These are phyloP conservation scores for Musa schizocarpa DNA, from an alignment of 176 grass and related monocot species.

Conservation along the genomic window DNA sequence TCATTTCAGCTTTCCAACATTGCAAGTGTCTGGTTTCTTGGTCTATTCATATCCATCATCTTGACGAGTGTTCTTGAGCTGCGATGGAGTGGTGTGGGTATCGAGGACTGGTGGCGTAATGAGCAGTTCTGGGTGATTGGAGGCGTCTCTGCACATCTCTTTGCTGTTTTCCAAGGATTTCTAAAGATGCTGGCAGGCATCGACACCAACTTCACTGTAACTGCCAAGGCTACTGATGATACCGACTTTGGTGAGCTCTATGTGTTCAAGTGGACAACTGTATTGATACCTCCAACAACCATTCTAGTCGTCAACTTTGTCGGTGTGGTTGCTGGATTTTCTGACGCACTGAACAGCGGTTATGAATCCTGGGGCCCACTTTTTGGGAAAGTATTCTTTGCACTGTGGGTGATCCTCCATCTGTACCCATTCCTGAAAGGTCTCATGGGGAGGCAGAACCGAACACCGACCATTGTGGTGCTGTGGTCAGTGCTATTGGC, in stretches of 20 bases:
- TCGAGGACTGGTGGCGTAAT: slow-evolving; percentile 17
- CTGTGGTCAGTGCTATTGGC: slow-evolving; percentile 12
- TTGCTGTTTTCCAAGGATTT: slow-evolving; percentile 14
- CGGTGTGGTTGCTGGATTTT: slow-evolving; percentile 13
- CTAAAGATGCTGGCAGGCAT: slow-evolving; percentile 14
- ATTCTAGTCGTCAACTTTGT: slow-evolving; percentile 10
- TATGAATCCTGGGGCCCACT: slow-evolving; percentile 14
- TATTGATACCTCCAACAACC: slow-evolving; percentile 15
- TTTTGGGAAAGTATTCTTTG: slow-evolving; percentile 20
- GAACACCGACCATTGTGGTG: slow-evolving; percentile 13
- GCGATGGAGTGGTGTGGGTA: slow-evolving; percentile 12
- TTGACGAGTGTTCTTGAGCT: slow-evolving; percentile 7
- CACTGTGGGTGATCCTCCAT: slow-evolving; percentile 12
- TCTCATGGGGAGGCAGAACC: slow-evolving; percentile 16
- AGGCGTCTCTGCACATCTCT: slow-evolving; percentile 15
- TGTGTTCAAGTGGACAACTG: slow-evolving; percentile 11
- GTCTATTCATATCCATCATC: slow-evolving; percentile 16
- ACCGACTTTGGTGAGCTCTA: slow-evolving; percentile 3
- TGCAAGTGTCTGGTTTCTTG: slow-evolving; percentile 3
- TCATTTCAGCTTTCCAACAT: slow-evolving; percentile 11
- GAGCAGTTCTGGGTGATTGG: slow-evolving; percentile 19
- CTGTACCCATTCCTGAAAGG: slow-evolving; percentile 16
- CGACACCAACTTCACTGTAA: slow-evolving; percentile 17
- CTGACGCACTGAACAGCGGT: slow-evolving; percentile 13
- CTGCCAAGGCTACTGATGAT: slow-evolving; percentile 3